A percentile compares a stretch with the other conserved stretches of the same genome.
These are phyloP conservation scores for Nannochloropsis salina DNA, from an alignment of 108 stramenopile genomes.

Conservation along the genomic window DNA sequence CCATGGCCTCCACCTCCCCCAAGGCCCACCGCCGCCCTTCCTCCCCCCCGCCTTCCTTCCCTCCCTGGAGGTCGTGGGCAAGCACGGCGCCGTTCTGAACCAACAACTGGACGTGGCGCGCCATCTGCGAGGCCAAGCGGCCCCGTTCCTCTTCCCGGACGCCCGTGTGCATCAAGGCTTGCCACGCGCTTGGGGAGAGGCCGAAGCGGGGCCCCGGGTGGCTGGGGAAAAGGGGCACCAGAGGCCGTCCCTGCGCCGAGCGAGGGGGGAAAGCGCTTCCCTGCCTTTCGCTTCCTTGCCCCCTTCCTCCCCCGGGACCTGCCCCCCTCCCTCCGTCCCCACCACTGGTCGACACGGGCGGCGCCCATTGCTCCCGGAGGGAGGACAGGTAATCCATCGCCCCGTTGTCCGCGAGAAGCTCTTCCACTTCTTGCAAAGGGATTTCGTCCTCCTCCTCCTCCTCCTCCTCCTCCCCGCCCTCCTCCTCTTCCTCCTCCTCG, in stretches of 20 bases:
- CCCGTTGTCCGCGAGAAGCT: not conserved
- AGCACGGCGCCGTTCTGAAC: conserved; percentile 12
- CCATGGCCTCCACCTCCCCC: not conserved
- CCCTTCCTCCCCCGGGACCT: no score
- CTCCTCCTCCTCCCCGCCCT: not conserved
- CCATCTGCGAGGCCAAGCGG: not conserved
- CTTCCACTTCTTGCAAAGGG: not conserved
- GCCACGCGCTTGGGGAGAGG: not conserved
- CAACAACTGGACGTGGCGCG: not conserved
- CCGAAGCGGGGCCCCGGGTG: not conserved
- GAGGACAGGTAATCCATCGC: not conserved
- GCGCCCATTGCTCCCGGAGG: not conserved
- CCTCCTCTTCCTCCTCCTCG: no score
- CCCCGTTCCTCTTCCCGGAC: conserved; percentile 5
- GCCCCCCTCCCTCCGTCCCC: no score
- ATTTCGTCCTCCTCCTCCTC: not conserved
- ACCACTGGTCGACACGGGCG: no score
- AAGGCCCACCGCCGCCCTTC: not conserved
- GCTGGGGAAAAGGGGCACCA: not conserved
- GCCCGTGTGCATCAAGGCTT: not conserved
- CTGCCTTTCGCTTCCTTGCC: no score
- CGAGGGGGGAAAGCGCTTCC: not conserved
- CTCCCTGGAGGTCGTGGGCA: not conserved
- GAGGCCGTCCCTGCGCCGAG: not conserved
- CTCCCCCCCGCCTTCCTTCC: not conserved